Base-by-base conservation (phyloP, 805 yeast species). In the Wickerhamomyces ciferrii region DNA sequence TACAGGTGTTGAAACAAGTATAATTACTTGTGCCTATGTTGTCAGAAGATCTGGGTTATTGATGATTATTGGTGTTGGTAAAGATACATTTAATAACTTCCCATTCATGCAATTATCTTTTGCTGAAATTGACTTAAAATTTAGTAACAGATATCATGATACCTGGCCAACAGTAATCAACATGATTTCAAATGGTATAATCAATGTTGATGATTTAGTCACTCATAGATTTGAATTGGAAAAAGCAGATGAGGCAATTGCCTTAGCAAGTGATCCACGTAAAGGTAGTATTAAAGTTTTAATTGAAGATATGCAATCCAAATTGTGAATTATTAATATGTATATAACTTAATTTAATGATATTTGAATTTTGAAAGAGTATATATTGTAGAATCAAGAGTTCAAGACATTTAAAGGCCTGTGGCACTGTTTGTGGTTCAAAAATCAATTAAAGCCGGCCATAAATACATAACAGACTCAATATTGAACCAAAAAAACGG, bases 111-210 rank as follows among this genome's bases (percentile, higher is more conserved):
- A 72, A 49, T 60, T 71, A 38, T 69, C 76, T 21, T 68, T 72
- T 45, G 75, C 73, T 51, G 81, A 76, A 55, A 69, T 74, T 54
- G 72, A 70, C 41, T 62, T 75, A 51, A 70, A 65, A 56, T 72
- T 71, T 47, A 70, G 73, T 58, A 75, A 73, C 66, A 66, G 81
- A 49, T 75, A 75, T 21, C 68, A 72, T 47, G 74, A 72, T 52
- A 68, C 78, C 18, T 76, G 79, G 78, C 80, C 80, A 14, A 66
- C 75, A 21, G 75, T 69, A 18, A 75, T 75, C 50, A 67, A 73
- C 17, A 60, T 75, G 46, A 62, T 75, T 48, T 60, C 68, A 40
- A 70, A 69, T 41, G 70, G 70, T 17, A 65, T 70, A 24, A 58
- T 72, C 39, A 63, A 71, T 44, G 71, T 72, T 31, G 68, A 67